A percentile compares a stretch with the other conserved stretches of the same genome.
Evolutionary conservation across 2,329 filamentous ascomycete species (phyloP).

Genomic region (Nemania sp.): DNA sequence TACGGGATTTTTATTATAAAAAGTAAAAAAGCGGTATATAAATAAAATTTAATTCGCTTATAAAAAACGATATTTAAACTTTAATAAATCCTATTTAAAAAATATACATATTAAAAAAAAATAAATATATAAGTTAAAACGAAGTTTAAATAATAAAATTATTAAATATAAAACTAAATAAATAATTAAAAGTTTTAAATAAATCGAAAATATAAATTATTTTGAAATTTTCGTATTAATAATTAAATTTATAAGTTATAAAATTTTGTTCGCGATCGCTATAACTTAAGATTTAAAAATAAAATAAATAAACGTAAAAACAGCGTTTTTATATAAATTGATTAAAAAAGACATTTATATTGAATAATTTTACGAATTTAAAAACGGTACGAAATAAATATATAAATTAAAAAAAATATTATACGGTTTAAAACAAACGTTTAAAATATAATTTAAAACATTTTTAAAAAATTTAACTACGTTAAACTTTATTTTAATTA

Average conservation of each 20-base stretch:
- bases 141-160: background rate
- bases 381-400: background rate
- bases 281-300: slow-evolving; percentile 2
- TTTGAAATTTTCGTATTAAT: slow-evolving; percentile 8
- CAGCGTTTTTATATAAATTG: background rate
- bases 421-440: slow-evolving; percentile 2
- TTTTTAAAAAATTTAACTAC: slow-evolving; percentile 1
- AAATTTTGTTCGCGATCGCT: background rate
- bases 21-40: too few relatives aligned
- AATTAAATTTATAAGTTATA: slow-evolving; percentile 10
- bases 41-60: too few relatives aligned
- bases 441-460: slow-evolving; percentile 11
- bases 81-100: too few relatives aligned
- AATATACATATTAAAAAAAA: too few relatives aligned
- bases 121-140: too few relatives aligned
- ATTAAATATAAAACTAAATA: background rate
- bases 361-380: slow-evolving; percentile 7
- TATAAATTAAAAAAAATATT: slow-evolving; percentile 4
- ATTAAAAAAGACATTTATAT: slow-evolving; percentile 11
- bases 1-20: too few relatives aligned
- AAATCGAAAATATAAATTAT: slow-evolving; percentile 6
- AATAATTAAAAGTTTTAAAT: slow-evolving; percentile 5
- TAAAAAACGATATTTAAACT: too few relatives aligned
- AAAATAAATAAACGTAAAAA: slow-evolving; percentile 11
- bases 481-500: background rate